Base-by-base conservation (phyloP, 345 rosid genomes). In the Barbarea vulgaris region DNA sequence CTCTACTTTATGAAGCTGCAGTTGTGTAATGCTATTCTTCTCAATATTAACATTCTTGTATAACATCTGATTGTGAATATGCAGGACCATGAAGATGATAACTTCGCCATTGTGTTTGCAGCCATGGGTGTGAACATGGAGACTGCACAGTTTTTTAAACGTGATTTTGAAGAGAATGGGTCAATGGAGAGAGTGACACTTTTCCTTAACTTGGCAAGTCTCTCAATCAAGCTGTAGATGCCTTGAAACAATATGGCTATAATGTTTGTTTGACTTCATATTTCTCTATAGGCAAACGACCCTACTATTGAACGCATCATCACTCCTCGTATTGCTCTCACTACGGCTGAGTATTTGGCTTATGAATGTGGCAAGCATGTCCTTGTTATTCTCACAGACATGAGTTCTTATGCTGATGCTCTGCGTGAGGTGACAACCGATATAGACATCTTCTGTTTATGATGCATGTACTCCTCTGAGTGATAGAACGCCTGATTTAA, bases 81-180 rank as follows among this genome's bases (percentile, higher is more conserved):
- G 67, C 84, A 93, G 98, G 93, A 78, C 77, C 85, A 48, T 4
- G 96, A 83, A 72, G 96, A 93, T 69, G 96, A 93, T 81, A 93
- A 93, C 77, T 93, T 93, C 80, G 98, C 98, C 58, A 93, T 93
- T 77, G 98, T 93, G 22, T 93, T 93, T 58, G 98, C 98, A 60
- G 97, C 97, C 57, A 92, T 92, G 97, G 97, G 97, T 79, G 97
- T 92, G 57, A 92, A 92, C 82, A 92, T 92, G 97, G 97, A 92
- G 81, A 92, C 97, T 64, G 97, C 97, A 6, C 96, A 92, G 77
- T 92, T 92, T 76, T 90, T 90, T 80, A 92, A 92, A 80, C 96
- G 97, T 69, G 97, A 92, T 83, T 92, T 92, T 74, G 97, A 92
- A 82, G 96, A 89, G 79, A 92, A 90, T 75, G 97, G 97, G 22